These are phyloP conservation scores for Cladosporium oxysporum DNA, from an alignment of 2,329 filamentous ascomycete genomes.

Conservation along the genomic window DNA sequence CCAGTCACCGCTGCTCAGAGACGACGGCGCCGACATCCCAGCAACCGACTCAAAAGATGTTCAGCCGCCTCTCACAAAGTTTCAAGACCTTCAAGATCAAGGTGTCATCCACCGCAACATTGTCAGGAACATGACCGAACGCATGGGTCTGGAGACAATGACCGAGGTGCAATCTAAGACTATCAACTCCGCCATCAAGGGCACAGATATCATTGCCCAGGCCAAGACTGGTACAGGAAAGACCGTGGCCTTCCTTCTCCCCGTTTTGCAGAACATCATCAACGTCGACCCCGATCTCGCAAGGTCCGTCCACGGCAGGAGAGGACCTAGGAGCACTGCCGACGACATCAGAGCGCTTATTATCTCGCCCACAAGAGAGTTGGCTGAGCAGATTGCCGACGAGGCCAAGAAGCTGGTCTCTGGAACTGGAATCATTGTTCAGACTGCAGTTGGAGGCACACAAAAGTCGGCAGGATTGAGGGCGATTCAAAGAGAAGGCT, in stretches of 20 bases:
- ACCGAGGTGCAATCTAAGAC: constrained; percentile 88
- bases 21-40: constrained; percentile 27
- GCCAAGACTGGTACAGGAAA: constrained; percentile 97
- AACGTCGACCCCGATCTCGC: constrained; percentile 63
- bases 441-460: constrained; percentile 89
- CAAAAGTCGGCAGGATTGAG: constrained; percentile 69
- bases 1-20: constrained; percentile 41
- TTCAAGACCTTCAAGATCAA: constrained; percentile 46
- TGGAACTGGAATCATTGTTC: constrained; percentile 67
- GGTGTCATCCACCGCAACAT: constrained; percentile 64
- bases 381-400: constrained; percentile 64
- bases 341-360: constrained; percentile 61
- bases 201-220: constrained; percentile 83
- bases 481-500: constrained; percentile 71
- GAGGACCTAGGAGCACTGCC: constrained; percentile 52
- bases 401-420: constrained; percentile 71
- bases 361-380: constrained; percentile 63
- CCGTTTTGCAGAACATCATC: constrained; percentile 78
- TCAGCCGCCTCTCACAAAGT: constrained; percentile 41
- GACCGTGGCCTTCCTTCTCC: constrained; percentile 88
- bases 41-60: constrained; percentile 27
- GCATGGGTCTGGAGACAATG: constrained; percentile 81
- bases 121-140: constrained; percentile 66
- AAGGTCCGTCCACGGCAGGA: constrained; percentile 44
- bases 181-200: constrained; percentile 75